Evolutionary conservation across 2,329 filamentous ascomycete species (phyloP).

Genomic region (Neofusicoccum ribis): DNA sequence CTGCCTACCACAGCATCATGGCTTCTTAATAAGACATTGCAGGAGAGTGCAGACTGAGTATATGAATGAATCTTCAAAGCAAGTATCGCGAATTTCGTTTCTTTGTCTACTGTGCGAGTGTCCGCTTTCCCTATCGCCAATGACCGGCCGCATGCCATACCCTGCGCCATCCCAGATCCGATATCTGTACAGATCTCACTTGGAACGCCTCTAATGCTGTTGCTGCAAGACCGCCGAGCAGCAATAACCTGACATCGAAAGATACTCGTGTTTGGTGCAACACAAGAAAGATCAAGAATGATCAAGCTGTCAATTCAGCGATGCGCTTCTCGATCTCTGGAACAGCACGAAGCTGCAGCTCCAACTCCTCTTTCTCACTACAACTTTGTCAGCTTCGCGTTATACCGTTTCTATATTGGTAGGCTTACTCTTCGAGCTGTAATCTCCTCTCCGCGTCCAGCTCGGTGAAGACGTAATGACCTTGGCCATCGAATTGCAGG

Average conservation of each 20-base stretch:
- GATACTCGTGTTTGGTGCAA: neutral
- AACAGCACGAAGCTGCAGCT: constrained; percentile 79
- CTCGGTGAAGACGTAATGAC: constrained; percentile 83
- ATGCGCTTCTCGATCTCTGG: constrained; percentile 86
- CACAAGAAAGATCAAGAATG: neutral
- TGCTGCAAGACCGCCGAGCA: neutral
- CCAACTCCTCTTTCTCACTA: constrained; percentile 88
- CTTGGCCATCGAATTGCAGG: constrained; percentile 94
- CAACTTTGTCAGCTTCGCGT: constrained; percentile 21
- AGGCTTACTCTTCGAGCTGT: constrained; percentile 74
- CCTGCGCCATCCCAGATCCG: neutral
- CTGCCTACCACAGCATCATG: neutral
- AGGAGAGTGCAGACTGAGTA: no score
- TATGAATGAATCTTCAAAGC: neutral
- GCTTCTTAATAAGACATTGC: neutral
- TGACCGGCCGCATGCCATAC: neutral
- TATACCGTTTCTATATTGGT: neutral
- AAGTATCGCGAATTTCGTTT: neutral
- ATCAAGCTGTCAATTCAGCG: constrained; percentile 63
- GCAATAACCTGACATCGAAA: neutral
- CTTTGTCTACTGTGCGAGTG: neutral
- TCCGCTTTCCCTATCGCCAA: neutral
- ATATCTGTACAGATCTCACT: neutral
- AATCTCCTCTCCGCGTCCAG: constrained; percentile 85
- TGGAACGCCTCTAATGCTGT: constrained; percentile 5